Conservation (phyloP, 306 rosid species). For the Glycine latifolia region DNA sequence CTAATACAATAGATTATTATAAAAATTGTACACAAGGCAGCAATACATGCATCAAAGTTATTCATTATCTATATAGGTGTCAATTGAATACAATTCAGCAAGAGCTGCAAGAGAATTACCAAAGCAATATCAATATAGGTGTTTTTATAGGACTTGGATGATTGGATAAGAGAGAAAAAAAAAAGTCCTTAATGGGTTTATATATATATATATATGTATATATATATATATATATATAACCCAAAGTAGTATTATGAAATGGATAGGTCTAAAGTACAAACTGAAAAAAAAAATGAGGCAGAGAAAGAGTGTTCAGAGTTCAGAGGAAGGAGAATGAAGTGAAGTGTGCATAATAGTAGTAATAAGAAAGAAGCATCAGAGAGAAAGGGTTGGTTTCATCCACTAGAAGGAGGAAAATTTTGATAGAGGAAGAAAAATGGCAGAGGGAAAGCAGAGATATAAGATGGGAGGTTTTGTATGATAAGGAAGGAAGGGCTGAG, state of each 20-base stretch:
- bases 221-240: not conserved
- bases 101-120: slow-evolving; percentile 49
- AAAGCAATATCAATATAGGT: not conserved
- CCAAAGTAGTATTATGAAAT: not conserved
- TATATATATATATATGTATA: no score
- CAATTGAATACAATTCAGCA: not conserved
- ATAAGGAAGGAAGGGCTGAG: slow-evolving; percentile 99
- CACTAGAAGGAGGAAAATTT: slow-evolving; percentile 34
- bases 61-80: not conserved
- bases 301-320: slow-evolving; percentile 43
- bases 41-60: not conserved
- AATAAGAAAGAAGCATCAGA: not conserved
- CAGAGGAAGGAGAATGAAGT: slow-evolving; percentile 59
- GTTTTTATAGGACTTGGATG: slow-evolving; percentile 23
- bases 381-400: slow-evolving; percentile 10
- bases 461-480: slow-evolving; percentile 56
- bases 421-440: slow-evolving; percentile 40
- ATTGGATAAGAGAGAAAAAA: slow-evolving; percentile 12
- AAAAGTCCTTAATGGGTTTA: slow-evolving; percentile 35
- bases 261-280: slow-evolving; percentile 11
- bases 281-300: not conserved
- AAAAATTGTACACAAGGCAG: not conserved
- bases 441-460: slow-evolving; percentile 46
- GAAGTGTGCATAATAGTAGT: slow-evolving; percentile 30
- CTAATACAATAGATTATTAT: not conserved